Conservation (phyloP, 352 stramenopile genomes). For the Pythium vanterpoolii region DNA sequence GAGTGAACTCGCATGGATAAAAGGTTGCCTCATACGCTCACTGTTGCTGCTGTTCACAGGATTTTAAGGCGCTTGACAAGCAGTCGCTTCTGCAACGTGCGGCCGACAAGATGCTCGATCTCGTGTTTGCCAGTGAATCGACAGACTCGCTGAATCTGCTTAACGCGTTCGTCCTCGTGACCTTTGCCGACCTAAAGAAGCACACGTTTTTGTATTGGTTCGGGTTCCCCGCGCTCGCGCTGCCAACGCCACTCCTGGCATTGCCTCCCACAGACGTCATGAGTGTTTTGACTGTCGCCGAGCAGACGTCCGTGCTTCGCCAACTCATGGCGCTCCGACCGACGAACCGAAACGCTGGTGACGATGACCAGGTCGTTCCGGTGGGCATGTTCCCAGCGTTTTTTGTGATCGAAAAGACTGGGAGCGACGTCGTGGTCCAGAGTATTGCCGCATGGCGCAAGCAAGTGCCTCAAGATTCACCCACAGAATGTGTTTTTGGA, state of each 20-base stretch:
- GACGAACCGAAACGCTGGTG: slow-evolving; percentile 6
- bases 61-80: slow-evolving; percentile 88
- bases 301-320: slow-evolving; percentile 42
- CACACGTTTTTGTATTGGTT: slow-evolving; percentile 95
- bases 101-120: slow-evolving; percentile 35
- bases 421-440: slow-evolving; percentile 2
- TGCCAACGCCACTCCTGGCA: slow-evolving; percentile 35
- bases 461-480: not conserved
- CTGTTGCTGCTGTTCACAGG: slow-evolving; percentile 28
- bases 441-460: slow-evolving; percentile 17
- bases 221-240: slow-evolving; percentile 80
- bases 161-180: slow-evolving; percentile 86
- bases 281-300: slow-evolving; percentile 29
- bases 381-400: slow-evolving; percentile 45
- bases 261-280: slow-evolving; percentile 23
- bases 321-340: slow-evolving; percentile 43
- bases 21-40: not conserved
- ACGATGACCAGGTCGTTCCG: not conserved
- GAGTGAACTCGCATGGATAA: not conserved
- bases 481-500: slow-evolving; percentile 60
- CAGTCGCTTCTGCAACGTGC: slow-evolving; percentile 47
- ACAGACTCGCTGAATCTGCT: slow-evolving; percentile 42
- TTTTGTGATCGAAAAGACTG: slow-evolving; percentile 62
- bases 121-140: slow-evolving; percentile 21
- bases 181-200: slow-evolving; percentile 92